Evolutionary conservation across 352 stramenopile species (phyloP).

Genomic region (Pythium pyrilobum): DNA sequence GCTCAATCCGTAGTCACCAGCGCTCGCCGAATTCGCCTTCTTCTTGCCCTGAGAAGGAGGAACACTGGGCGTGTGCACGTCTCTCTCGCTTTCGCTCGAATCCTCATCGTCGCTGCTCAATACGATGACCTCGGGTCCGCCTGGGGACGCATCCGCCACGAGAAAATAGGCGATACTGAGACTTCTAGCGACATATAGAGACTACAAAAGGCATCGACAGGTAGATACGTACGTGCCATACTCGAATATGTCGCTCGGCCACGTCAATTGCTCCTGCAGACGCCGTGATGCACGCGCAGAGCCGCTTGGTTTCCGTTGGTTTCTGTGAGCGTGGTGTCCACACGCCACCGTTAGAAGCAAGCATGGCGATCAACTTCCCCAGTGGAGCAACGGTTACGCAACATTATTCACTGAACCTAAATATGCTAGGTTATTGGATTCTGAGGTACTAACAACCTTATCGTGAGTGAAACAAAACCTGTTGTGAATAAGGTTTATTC

Average conservation of each 20-base stretch:
- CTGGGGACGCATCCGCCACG: background rate
- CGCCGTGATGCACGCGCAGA: background rate
- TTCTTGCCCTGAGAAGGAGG: background rate
- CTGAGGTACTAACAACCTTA: too few relatives aligned
- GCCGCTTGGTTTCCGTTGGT: background rate
- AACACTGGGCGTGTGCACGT: background rate
- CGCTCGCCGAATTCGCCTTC: conserved; percentile 2
- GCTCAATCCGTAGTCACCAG: conserved; percentile 6
- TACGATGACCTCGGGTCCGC: conserved; percentile 9
- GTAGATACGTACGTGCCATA: conserved; percentile 8
- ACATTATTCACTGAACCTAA: too few relatives aligned
- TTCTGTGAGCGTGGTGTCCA: background rate
- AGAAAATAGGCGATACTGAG: conserved; percentile 2
- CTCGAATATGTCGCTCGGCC: background rate
- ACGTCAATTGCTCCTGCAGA: background rate
- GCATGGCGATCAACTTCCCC: too few relatives aligned
- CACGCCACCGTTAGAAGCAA: too few relatives aligned
- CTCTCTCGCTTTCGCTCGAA: background rate
- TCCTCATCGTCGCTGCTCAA: conserved; percentile 14
- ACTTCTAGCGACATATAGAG: background rate
- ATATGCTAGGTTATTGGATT: too few relatives aligned
- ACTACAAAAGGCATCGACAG: background rate
- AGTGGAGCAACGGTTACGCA: too few relatives aligned
- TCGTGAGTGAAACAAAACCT: too few relatives aligned
- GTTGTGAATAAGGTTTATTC: too few relatives aligned